phyloP scores from a whole-genome alignment of 1,284 basidiomycete species.

The Flammula alnicola region DNA sequence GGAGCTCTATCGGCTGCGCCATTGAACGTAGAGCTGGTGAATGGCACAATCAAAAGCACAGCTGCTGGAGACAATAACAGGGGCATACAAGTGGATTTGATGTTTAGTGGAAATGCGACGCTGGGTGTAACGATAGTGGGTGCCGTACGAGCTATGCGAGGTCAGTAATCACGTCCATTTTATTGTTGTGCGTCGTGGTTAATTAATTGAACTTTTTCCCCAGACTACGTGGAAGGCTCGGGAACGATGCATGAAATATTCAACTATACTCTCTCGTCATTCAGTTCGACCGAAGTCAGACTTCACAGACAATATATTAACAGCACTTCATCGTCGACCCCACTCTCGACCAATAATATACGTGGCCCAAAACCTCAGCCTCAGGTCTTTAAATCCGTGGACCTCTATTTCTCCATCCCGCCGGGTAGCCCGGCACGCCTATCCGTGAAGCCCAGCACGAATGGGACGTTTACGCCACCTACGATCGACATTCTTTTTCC shows the following conservation, averaged over 20 bases:
- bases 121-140: slow-evolving; percentile 32
- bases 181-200: neutral
- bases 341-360: too few species aligned
- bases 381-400: slow-evolving; percentile 25
- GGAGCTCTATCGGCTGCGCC: too few species aligned
- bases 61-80: slow-evolving; percentile 20
- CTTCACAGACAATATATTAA: slow-evolving; percentile 32
- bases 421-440: slow-evolving; percentile 24
- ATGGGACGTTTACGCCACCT: slow-evolving; percentile 23
- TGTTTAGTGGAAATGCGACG: slow-evolving; percentile 27
- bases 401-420: slow-evolving; percentile 29
- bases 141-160: slow-evolving; percentile 31
- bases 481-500: slow-evolving; percentile 29
- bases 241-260: slow-evolving; percentile 35
- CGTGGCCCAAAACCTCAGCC: too few species aligned
- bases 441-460: slow-evolving; percentile 23
- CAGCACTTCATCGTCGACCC: slow-evolving; percentile 14
- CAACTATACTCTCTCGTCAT: slow-evolving; percentile 29
- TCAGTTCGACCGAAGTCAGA: slow-evolving; percentile 26
- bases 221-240: slow-evolving; percentile 35
- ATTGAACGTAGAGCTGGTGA: slow-evolving; percentile 25
- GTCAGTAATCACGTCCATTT: slow-evolving; percentile 22
- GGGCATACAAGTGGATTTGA: slow-evolving; percentile 30
- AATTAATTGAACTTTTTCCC: neutral
- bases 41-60: slow-evolving; percentile 27